Evolutionary conservation across 2,329 filamentous ascomycete genomes (phyloP).

Genomic region (Fusarium coffeatum): DNA sequence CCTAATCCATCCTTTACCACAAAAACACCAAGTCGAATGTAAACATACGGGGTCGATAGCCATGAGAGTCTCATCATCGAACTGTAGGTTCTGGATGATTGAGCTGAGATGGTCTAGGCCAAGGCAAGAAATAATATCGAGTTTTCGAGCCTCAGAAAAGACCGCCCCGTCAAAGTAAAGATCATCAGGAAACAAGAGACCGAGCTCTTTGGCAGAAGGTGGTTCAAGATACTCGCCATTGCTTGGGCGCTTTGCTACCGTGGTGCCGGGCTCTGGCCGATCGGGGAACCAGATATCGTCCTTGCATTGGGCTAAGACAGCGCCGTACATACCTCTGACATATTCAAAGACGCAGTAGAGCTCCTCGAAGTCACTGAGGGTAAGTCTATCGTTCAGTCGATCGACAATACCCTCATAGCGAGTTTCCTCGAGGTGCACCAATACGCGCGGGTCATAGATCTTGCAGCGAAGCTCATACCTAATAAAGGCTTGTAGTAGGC

Average conservation of each 20-base stretch:
- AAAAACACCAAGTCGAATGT: too few species aligned
- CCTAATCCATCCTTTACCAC: too few species aligned
- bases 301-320: background rate
- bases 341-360: background rate
- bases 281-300: constrained; percentile 7
- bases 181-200: background rate
- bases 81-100: background rate
- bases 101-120: background rate
- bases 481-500: background rate
- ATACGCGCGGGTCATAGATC: background rate
- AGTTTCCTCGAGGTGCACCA: background rate
- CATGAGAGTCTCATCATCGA: too few species aligned
- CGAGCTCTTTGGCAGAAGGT: background rate
- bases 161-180: background rate
- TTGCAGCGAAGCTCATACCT: background rate
- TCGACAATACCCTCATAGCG: background rate
- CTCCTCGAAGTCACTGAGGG: background rate
- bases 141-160: too few species aligned
- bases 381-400: background rate
- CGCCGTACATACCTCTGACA: background rate
- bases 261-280: background rate
- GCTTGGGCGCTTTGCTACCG: too few species aligned
- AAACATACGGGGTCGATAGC: too few species aligned
- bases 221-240: background rate
- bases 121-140: background rate